Conservation (phyloP, 148 eudicot genomes). For the Pouteria glomerata region DNA sequence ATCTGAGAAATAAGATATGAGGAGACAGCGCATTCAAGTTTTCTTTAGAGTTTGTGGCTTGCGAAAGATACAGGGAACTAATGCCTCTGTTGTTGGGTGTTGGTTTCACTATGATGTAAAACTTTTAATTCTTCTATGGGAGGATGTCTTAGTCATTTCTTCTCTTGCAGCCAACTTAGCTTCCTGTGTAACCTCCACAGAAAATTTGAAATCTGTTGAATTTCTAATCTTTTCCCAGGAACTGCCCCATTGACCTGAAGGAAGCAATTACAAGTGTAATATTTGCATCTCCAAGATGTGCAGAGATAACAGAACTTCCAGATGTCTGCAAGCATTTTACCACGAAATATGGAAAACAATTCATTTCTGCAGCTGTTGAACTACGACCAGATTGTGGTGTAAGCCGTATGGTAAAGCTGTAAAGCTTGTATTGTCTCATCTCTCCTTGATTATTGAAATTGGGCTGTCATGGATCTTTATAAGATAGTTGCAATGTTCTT, state of each 20-base stretch:
- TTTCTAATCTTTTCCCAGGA: conserved; percentile 33
- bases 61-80: too few species aligned
- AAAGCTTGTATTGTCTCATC: not conserved
- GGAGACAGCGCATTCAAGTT: not conserved
- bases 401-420: conserved; percentile 60
- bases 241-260: conserved; percentile 87
- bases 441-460: conserved; percentile 4
- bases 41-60: too few species aligned
- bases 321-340: conserved; percentile 78
- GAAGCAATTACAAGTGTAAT: conserved; percentile 85
- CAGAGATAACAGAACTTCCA: conserved; percentile 77
- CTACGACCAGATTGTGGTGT: conserved; percentile 89
- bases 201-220: conserved; percentile 1
- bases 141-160: not conserved
- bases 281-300: conserved; percentile 96
- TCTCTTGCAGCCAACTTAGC: not conserved
- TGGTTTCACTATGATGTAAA: not conserved
- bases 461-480: not conserved
- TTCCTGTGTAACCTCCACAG: not conserved
- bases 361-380: conserved; percentile 66
- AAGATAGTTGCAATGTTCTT: not conserved
- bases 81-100: too few species aligned
- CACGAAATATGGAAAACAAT: conserved; percentile 92
- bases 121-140: not conserved
- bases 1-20: not conserved